phyloP scores from a whole-genome alignment of 495 filamentous ascomycete genomes.

The Hyaloscypha hepaticicola region DNA sequence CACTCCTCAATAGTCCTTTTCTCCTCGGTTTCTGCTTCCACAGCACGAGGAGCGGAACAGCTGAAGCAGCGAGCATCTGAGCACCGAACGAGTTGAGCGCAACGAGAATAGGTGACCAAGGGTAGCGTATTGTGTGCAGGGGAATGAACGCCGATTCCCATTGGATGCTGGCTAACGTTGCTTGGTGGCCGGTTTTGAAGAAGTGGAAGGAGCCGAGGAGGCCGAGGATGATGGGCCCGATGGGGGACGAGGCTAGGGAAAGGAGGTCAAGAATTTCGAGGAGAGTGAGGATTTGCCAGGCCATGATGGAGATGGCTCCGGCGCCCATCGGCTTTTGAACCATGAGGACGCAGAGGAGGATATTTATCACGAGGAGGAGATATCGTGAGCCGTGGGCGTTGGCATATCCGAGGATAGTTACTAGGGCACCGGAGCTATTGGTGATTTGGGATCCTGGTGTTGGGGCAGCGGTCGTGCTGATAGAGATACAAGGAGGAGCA shows the following conservation, averaged over 20 bases:
- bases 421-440: slow-evolving; percentile 41
- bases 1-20: slow-evolving; percentile 61
- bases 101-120: slow-evolving; percentile 82
- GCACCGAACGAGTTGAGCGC: slow-evolving; percentile 84
- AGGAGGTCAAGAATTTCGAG: slow-evolving; percentile 86
- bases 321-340: slow-evolving; percentile 94
- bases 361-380: slow-evolving; percentile 77
- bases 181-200: slow-evolving; percentile 98
- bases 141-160: slow-evolving; percentile 98
- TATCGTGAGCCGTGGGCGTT: slow-evolving; percentile 92
- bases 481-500: slow-evolving; percentile 33
- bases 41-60: slow-evolving; percentile 76
- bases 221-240: slow-evolving; percentile 82
- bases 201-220: slow-evolving; percentile 88
- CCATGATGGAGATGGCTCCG: slow-evolving; percentile 72
- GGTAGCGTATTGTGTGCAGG: slow-evolving; percentile 77
- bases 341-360: slow-evolving; percentile 70
- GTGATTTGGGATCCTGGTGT: slow-evolving; percentile 10
- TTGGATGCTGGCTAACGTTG: slow-evolving; percentile 81
- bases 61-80: slow-evolving; percentile 76
- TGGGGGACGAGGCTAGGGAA: slow-evolving; percentile 60
- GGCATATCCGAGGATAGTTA: slow-evolving; percentile 86
- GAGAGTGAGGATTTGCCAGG: slow-evolving; percentile 84
- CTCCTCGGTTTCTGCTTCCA: slow-evolving; percentile 74
- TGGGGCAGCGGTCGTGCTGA: slow-evolving; percentile 18